These are phyloP conservation scores for Rhododendron griersonianum DNA, from an alignment of 148 eudicot species.

Conservation along the genomic window DNA sequence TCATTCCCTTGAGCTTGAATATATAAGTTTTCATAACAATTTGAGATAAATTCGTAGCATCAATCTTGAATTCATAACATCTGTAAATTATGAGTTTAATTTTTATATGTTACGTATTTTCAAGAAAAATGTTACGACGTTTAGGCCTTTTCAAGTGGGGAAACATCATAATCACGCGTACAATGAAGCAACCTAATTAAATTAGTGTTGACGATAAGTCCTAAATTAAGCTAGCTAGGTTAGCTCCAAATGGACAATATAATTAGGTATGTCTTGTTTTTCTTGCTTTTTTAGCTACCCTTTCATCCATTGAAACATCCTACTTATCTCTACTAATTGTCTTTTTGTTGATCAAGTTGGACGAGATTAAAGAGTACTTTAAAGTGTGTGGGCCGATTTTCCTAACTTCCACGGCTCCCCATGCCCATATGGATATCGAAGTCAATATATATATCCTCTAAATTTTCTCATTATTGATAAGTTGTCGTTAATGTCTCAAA, in stretches of 20 bases:
- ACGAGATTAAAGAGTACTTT: not conserved
- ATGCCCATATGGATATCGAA: not conserved
- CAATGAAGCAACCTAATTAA: not conserved
- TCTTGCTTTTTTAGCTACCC: not conserved
- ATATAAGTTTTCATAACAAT: not conserved
- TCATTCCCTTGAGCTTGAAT: not conserved
- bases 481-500: not conserved
- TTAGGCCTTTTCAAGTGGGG: not conserved
- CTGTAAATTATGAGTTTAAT: too few relatives aligned
- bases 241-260: not conserved
- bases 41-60: not conserved
- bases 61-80: not conserved
- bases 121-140: not conserved
- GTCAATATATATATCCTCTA: not conserved
- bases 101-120: too few relatives aligned
- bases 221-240: not conserved
- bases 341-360: not conserved
- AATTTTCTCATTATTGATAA: not conserved
- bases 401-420: slow-evolving; percentile 1
- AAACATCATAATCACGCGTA: not conserved
- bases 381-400: not conserved
- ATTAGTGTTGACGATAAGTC: not conserved
- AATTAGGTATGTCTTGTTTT: not conserved
- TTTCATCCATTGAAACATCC: not conserved
- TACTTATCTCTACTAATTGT: not conserved